phyloP scores from a whole-genome alignment of 352 stramenopile genomes.

The Thraustotheca clavata region DNA sequence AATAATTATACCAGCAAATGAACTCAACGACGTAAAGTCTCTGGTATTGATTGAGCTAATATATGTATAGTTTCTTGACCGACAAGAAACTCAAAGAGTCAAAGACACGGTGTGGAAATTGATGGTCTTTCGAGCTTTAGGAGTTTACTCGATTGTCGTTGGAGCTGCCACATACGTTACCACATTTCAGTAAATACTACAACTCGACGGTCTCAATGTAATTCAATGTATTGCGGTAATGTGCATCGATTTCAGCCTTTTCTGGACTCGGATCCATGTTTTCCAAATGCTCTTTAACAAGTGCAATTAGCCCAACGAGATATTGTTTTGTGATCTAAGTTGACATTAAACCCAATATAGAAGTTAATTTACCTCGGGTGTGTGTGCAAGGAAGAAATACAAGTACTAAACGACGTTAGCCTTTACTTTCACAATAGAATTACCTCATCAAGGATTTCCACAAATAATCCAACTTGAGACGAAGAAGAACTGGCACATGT shows the following conservation, averaged over 20 bases:
- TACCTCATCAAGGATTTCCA: conserved; percentile 92
- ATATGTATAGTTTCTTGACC: conserved; percentile 5
- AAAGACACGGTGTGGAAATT: conserved; percentile 7
- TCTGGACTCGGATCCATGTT: conserved; percentile 74
- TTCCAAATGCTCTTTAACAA: conserved; percentile 91
- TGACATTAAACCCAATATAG: background rate
- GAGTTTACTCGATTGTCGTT: background rate
- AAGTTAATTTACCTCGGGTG: conserved; percentile 35
- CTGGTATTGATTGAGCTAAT: background rate
- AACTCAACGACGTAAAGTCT: background rate
- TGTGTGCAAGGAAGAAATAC: conserved; percentile 91
- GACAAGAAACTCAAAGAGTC: background rate
- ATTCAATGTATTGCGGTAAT: conserved; percentile 77
- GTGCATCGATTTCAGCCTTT: conserved; percentile 66
- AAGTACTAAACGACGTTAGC: conserved; percentile 68
- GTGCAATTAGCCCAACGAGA: conserved; percentile 62
- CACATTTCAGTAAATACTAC: conserved; percentile 2
- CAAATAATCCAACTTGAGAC: conserved; percentile 90
- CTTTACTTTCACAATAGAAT: conserved; percentile 19
- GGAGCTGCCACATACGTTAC: background rate
- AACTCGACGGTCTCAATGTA: conserved; percentile 45
- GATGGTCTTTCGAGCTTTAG: background rate
- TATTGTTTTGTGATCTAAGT: conserved; percentile 39
- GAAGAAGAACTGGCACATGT: conserved; percentile 63
- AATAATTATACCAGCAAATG: background rate